A percentile compares a stretch with the other conserved stretches of the same genome.
Conservation (phyloP, 306 rosid species). For the Pyrus pyrifolia region DNA sequence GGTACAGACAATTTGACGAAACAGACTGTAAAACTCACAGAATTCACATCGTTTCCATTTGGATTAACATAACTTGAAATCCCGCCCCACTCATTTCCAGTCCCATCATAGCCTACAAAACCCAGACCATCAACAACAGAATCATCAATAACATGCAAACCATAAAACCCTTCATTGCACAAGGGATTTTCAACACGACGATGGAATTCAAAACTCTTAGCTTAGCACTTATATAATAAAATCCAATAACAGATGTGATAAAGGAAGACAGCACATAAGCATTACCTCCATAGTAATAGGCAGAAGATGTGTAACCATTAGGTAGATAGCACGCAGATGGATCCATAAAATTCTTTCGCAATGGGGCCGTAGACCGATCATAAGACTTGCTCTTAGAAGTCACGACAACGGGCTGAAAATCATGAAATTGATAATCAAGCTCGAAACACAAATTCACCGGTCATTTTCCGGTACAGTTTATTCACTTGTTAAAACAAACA, state of each 20-base stretch:
- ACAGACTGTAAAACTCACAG: conserved; percentile 37
- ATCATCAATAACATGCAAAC: background rate
- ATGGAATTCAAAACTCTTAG: background rate
- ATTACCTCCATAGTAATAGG: conserved; percentile 73
- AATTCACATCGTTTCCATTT: conserved; percentile 68
- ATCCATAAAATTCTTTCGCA: conserved; percentile 54
- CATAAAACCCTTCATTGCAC: background rate
- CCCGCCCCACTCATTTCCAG: conserved; percentile 72
- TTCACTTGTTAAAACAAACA: background rate
- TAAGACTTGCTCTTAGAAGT: conserved; percentile 59
- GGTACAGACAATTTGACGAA: background rate
- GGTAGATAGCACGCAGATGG: conserved; percentile 75
- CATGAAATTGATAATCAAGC: conserved; percentile 12
- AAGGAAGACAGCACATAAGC: background rate
- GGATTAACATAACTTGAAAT: conserved; percentile 59
- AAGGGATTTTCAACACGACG: background rate
- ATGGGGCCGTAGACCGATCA: conserved; percentile 67
- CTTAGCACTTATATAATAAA: background rate
- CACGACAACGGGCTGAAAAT: conserved; percentile 37
- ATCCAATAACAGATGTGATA: background rate
- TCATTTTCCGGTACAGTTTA: background rate
- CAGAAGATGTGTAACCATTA: conserved; percentile 59
- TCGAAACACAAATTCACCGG: background rate
- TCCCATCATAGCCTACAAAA: conserved; percentile 55
- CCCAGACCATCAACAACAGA: background rate